Evolutionary conservation across 164 flowering plant species (phyloP), one percentile per base, ranked within the genome.

Genomic region (Buxus sempervirens): DNA sequence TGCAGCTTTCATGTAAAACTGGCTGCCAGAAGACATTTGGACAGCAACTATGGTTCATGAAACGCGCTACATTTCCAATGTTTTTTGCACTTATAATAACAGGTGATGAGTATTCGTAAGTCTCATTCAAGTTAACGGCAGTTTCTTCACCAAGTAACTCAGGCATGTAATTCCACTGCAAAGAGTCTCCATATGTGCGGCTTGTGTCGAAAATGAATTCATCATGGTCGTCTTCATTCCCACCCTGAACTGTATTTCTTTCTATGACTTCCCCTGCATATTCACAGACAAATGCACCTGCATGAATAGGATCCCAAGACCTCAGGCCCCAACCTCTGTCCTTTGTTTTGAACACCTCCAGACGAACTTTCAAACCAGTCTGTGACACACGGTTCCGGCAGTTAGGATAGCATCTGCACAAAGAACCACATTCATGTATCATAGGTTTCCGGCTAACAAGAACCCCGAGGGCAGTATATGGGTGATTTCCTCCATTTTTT

Each of bases 321-420:
- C 93, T 77, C n/a, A 90, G 71, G 32, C 91, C 96, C 93, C 96
- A 88, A 15, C 93, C 96, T 72, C 54, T 82, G 61, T 81, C 81
- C 69, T 65, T 82, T 2, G 96, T 88, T 73, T 80, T 88, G 42
- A 88, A 90, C 51, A 90, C 90, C 75, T 90, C 96, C 65, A 90
- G 66, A 13, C 71, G 84, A 21, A 79, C 62, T 70, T 70, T 87
- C 24, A 85, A 45, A 51, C 93, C 91, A 45, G 70, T 72, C 64
- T 88, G 96, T 9, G 90, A 72, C 10, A 82, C 83, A 48, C 91
- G 83, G 53, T 79, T 88, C 27, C 76, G 64, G 75, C 96, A 90
- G 57, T 58, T 82, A 57, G 80, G 74, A 64, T 73, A 54, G 76
- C 91, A 87, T 41, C 32, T 15, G 62, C 88, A 87, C 0, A 79